phyloP scores from a whole-genome alignment of 2,329 filamentous ascomycete genomes.

The Fusarium sp. region DNA sequence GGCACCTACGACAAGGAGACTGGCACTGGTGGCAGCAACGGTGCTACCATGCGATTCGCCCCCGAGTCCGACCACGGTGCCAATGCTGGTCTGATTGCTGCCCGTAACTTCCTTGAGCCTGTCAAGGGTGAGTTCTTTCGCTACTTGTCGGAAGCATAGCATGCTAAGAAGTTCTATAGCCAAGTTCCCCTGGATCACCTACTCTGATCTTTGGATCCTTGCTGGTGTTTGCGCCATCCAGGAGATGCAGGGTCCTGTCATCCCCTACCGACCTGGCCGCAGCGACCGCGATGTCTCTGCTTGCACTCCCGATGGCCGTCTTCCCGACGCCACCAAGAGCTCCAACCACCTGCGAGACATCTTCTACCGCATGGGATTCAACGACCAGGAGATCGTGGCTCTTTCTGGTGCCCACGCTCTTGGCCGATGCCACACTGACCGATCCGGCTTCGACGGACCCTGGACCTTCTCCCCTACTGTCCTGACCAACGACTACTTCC shows the following conservation, averaged over 20 bases:
- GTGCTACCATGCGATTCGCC: conserved; percentile 95
- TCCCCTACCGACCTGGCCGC: conserved; percentile 92
- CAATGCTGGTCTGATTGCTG: conserved; percentile 88
- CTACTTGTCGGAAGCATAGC: not conserved
- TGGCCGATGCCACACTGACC: conserved; percentile 89
- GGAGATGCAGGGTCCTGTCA: conserved; percentile 90
- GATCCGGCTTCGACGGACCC: conserved; percentile 87
- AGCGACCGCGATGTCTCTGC: conserved; percentile 80
- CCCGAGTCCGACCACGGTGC: conserved; percentile 92
- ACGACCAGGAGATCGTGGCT: conserved; percentile 96
- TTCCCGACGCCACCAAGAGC: conserved; percentile 82
- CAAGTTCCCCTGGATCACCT: conserved; percentile 94
- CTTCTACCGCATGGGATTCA: conserved; percentile 97
- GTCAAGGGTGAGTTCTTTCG: conserved; percentile 74
- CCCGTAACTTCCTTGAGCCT: conserved; percentile 92
- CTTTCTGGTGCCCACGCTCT: conserved; percentile 87
- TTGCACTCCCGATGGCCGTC: conserved; percentile 94
- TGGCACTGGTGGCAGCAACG: conserved; percentile 91
- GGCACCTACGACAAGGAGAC: conserved; percentile 93
- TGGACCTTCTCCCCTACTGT: conserved; percentile 95
- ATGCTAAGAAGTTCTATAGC: conserved; percentile 37
- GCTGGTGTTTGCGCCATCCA: conserved; percentile 87
- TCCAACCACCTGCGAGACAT: conserved; percentile 87
- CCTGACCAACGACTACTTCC: conserved; percentile 95
- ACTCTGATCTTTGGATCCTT: conserved; percentile 98